Base-by-base conservation (phyloP, 1,139 yeast species). In the Pichia sorboxylosa region DNA sequence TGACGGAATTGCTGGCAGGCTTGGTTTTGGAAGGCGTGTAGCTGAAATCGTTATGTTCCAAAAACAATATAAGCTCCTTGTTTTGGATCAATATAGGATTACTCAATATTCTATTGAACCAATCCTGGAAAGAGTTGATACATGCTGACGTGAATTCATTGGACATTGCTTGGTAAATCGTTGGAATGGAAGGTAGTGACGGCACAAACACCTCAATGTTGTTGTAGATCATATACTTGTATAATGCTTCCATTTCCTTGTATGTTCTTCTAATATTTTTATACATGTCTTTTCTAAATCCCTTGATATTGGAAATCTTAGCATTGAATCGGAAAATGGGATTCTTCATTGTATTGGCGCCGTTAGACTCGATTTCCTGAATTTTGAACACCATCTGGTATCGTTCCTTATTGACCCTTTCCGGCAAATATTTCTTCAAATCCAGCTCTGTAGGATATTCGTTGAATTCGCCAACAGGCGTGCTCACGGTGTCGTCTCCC, bases 141-240 rank as follows among this genome's bases (percentile, higher is more conserved):
- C 83, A 63, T 35, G 73, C 72, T 33, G 64, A 63, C 35, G 64
- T 67, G 47, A 84, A 94, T 41, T 87, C 96, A 28, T 81, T 84
- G 19, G 90, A 83, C 33, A 83, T 84, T 11, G 74, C 61, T 6
- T 94, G 94, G 47, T 76, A 87, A 13, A 90, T 69, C 0, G 94
- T 80, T 5, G 61, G 64, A 1, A 90, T 63, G 26, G 66, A 63
- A 0, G 97, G 96, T 25, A 90, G 61, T 2, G 92, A 76, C 0
- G 98, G 97, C 4, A 92, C 90, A 57, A 90, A 85, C 39, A 92
- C 87, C 54, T 90, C 98, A 22, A 92, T 76, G 46, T 84, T 80
- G 26, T 93, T 81, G 16, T 78, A 73, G 38, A 75, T 72, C 43
- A 87, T 62, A 51, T 80, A 90, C 46, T 74, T 76, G 58, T 82